Percentiles rank a stretch among this genome's conserved stretches.
Conservation (phyloP, 139 green algal species). For the Asterochloris sp. region DNA sequence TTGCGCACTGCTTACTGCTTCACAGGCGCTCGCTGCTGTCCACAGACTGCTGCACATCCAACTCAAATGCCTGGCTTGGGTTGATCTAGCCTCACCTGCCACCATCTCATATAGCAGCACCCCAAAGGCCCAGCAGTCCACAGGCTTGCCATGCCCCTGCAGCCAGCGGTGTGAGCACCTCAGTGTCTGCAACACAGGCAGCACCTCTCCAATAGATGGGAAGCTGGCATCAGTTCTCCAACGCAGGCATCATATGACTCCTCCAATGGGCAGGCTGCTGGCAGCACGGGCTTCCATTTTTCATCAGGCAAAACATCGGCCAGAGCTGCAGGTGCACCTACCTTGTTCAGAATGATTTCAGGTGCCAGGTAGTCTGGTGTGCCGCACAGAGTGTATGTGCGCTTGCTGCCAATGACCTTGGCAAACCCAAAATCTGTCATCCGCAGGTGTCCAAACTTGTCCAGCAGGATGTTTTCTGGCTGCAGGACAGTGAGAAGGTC, state of each 20-base stretch:
- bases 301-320: too few relatives aligned
- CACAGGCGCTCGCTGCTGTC: not conserved
- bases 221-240: too few relatives aligned
- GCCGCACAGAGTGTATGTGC: conserved; percentile 57
- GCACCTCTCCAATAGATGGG: too few relatives aligned
- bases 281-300: too few relatives aligned
- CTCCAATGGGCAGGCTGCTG: too few relatives aligned
- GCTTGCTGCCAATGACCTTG: conserved; percentile 44
- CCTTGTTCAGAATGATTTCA: conserved; percentile 73
- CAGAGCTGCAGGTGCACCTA: conserved; percentile 8
- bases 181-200: too few relatives aligned
- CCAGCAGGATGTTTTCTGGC: conserved; percentile 80
- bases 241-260: too few relatives aligned
- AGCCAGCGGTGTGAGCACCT: not conserved
- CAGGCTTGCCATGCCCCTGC: conserved; percentile 59
- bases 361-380: conserved; percentile 80
- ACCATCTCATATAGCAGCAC: conserved; percentile 87
- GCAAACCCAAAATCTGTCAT: conserved; percentile 85
- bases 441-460: conserved; percentile 55
- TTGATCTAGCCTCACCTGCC: conserved; percentile 26
- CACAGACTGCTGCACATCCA: too few relatives aligned
- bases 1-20: too few relatives aligned
- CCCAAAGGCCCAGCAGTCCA: conserved; percentile 87
- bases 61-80: too few relatives aligned
- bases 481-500: conserved; percentile 22